Evolutionary conservation across 108 stramenopile genomes (phyloP).

Genomic region (Pseudonitzschia multistriata): DNA sequence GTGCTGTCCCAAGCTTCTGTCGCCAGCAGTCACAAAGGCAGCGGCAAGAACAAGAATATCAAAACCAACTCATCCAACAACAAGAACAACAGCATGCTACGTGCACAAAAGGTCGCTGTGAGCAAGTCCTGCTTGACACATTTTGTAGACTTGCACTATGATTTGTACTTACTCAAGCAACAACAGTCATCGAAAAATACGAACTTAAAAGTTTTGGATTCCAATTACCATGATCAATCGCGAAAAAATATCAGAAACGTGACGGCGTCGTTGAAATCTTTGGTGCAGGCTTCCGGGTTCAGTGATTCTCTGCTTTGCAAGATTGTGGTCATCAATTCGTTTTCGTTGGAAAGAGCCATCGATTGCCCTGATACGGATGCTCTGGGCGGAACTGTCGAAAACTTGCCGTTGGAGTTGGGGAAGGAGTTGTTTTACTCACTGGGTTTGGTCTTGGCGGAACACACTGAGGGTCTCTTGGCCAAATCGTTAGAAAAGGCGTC

Average conservation of each 20-base stretch:
- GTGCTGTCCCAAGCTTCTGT: neutral
- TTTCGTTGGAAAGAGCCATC: conserved; percentile 30
- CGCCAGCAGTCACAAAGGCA: neutral
- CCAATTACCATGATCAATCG: neutral
- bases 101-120: conserved; percentile 39
- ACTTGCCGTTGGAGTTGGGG: neutral
- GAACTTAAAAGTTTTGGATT: neutral
- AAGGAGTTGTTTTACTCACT: conserved; percentile 16
- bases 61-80: conserved; percentile 3
- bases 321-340: conserved; percentile 62
- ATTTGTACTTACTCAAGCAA: conserved; percentile 30
- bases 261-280: conserved; percentile 24
- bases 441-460: conserved; percentile 25
- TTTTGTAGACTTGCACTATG: conserved; percentile 72
- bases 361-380: neutral
- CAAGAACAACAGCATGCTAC: conserved; percentile 33
- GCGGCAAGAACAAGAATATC: conserved; percentile 4
- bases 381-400: neutral
- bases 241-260: conserved; percentile 36
- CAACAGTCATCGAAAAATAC: neutral
- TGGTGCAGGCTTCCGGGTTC: conserved; percentile 46
- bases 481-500: conserved; percentile 18
- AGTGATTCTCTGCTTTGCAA: conserved; percentile 71
- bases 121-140: conserved; percentile 50
- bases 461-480: neutral